Percentiles rank a stretch among this genome's conserved stretches.
Conservation (phyloP, 2,329 filamentous ascomycete genomes). For the Colletotrichum ledebouriae region DNA sequence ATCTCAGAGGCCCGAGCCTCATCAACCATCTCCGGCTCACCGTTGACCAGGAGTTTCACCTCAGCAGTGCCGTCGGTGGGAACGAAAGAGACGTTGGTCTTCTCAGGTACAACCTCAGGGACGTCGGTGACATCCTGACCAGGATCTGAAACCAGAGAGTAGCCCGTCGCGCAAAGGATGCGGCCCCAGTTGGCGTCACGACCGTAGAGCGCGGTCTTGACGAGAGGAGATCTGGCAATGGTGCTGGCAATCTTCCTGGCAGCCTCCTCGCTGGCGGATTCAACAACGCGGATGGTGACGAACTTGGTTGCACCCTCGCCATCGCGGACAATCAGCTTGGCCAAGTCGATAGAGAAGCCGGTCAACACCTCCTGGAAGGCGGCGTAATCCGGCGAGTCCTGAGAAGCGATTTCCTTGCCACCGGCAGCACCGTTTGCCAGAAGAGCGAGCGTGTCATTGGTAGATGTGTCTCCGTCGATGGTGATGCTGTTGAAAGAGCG, state of each 20-base stretch:
- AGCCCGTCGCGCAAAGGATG: slow-evolving; percentile 94
- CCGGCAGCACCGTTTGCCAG: slow-evolving; percentile 96
- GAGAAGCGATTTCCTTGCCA: slow-evolving; percentile 71
- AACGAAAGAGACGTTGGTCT: slow-evolving; percentile 83
- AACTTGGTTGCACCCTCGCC: slow-evolving; percentile 99
- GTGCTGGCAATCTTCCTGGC: slow-evolving; percentile 86
- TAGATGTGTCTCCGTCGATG: slow-evolving; percentile 96
- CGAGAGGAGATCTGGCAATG: slow-evolving; percentile 91
- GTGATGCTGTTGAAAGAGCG: slow-evolving; percentile 97
- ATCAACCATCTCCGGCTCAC: slow-evolving; percentile 84
- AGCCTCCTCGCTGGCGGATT: slow-evolving; percentile 76
- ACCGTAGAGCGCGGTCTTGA: slow-evolving; percentile 97
- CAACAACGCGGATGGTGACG: slow-evolving; percentile 88
- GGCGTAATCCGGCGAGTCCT: slow-evolving; percentile 72
- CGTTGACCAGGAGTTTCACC: slow-evolving; percentile 81
- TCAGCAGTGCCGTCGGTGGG: slow-evolving; percentile 82
- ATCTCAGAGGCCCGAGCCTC: slow-evolving; percentile 84
- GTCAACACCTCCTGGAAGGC: slow-evolving; percentile 80
- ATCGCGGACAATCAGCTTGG: slow-evolving; percentile 93
- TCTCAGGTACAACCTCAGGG: slow-evolving; percentile 74
- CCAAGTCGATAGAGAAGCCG: slow-evolving; percentile 84
- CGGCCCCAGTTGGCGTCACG: slow-evolving; percentile 99
- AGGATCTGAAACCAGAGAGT: slow-evolving; percentile 74
- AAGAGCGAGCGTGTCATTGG: slow-evolving; percentile 94
- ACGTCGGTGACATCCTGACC: slow-evolving; percentile 70